Evolutionary conservation across 2,329 filamentous ascomycete genomes (phyloP).

Genomic region (Alternaria ventricosa): DNA sequence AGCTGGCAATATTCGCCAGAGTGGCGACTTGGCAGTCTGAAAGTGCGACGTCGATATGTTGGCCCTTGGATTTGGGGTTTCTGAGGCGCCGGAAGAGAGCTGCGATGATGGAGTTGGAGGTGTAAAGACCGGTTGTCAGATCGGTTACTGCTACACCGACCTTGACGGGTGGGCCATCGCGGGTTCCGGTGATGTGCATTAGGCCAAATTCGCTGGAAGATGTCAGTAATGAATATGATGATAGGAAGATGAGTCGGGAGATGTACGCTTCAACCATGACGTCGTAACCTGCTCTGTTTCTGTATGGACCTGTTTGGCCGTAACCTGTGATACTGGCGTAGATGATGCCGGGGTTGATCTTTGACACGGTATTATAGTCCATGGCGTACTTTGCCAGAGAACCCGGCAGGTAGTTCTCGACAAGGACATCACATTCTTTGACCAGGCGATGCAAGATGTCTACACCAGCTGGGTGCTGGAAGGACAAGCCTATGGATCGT

Average conservation of each 20-base stretch:
- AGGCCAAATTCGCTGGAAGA: slow-evolving; percentile 77
- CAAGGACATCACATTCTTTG: slow-evolving; percentile 85
- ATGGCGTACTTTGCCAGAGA: slow-evolving; percentile 88
- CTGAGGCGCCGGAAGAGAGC: slow-evolving; percentile 75
- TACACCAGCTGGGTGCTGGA: slow-evolving; percentile 82
- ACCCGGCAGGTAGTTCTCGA: slow-evolving; percentile 95
- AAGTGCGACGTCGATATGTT: slow-evolving; percentile 89
- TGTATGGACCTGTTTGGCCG: slow-evolving; percentile 92
- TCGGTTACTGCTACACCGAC: slow-evolving; percentile 98
- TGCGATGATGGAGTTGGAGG: slow-evolving; percentile 94
- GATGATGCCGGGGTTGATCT: slow-evolving; percentile 84
- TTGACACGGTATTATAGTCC: slow-evolving; percentile 81
- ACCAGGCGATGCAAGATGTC: slow-evolving; percentile 86
- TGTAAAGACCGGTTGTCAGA: slow-evolving; percentile 92
- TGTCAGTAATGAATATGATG: slow-evolving; percentile 16
- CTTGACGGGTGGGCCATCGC: slow-evolving; percentile 91
- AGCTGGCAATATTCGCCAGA: slow-evolving; percentile 93
- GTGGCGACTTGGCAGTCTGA: slow-evolving; percentile 96
- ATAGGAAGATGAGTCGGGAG: not conserved
- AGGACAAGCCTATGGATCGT: slow-evolving; percentile 89
- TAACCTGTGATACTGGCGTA: slow-evolving; percentile 98
- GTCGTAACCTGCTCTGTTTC: slow-evolving; percentile 88
- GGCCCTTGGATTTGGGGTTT: slow-evolving; percentile 75
- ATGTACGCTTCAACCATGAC: slow-evolving; percentile 92
- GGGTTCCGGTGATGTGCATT: slow-evolving; percentile 95